These are phyloP conservation scores for Agroathelia rolfsii DNA, from an alignment of 1,284 basidiomycete species.

Conservation along the genomic window DNA sequence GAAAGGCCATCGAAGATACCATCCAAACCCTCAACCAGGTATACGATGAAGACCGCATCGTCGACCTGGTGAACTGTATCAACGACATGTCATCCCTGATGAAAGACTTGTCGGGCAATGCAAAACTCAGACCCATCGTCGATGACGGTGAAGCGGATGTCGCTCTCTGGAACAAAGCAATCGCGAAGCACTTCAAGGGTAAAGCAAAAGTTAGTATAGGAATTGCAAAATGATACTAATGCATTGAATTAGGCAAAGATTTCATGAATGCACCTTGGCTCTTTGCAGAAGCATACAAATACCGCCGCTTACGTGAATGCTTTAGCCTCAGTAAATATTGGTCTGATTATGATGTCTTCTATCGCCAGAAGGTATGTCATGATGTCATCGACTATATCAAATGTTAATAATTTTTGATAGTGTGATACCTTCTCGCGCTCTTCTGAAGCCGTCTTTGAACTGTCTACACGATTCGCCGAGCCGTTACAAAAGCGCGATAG, in stretches of 20 bases:
- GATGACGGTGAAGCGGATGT: conserved; percentile 94
- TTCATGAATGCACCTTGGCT: conserved; percentile 97
- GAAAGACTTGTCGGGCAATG: conserved; percentile 71
- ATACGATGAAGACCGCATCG: conserved; percentile 75
- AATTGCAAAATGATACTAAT: conserved; percentile 2
- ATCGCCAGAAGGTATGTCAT: conserved; percentile 68
- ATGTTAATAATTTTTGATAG: conserved; percentile 27
- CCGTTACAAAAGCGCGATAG: conserved; percentile 62
- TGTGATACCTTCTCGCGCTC: conserved; percentile 97
- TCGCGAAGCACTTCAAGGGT: conserved; percentile 90
- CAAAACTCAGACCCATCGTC: conserved; percentile 75
- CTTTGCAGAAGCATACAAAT: conserved; percentile 97
- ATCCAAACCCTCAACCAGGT: conserved; percentile 85
- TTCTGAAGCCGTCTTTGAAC: conserved; percentile 86
- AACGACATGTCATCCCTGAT: conserved; percentile 81
- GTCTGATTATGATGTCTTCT: conserved; percentile 86
- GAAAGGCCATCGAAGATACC: conserved; percentile 92
- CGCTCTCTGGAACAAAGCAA: conserved; percentile 95
- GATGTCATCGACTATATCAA: conserved; percentile 3
- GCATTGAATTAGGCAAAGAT: conserved; percentile 57
- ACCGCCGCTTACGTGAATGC: conserved; percentile 90
- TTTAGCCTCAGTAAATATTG: conserved; percentile 91
- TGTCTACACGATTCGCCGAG: conserved; percentile 87
- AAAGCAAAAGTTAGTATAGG: conserved; percentile 9
- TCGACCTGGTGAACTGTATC: conserved; percentile 83